phyloP scores from a whole-genome alignment of 1,139 yeast genomes.

The Hemisphaericaspora xylanilytica region DNA sequence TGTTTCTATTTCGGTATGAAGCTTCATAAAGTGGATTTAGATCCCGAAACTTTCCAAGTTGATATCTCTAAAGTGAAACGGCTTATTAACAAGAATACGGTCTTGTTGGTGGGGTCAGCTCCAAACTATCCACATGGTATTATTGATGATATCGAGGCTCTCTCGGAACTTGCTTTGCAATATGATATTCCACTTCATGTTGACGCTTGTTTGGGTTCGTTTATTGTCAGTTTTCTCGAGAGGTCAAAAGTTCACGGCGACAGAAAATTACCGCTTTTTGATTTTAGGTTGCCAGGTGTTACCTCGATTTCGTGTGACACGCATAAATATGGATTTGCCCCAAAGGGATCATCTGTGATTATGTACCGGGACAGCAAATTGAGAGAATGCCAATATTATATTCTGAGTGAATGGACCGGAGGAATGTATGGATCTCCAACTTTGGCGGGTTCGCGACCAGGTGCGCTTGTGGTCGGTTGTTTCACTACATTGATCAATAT shows the following conservation, averaged over 20 bases:
- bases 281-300: slow-evolving; percentile 89
- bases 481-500: slow-evolving; percentile 88
- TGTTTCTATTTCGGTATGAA: slow-evolving; percentile 87
- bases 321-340: slow-evolving; percentile 97
- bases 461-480: slow-evolving; percentile 94
- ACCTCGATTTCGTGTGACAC: slow-evolving; percentile 97
- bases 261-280: slow-evolving; percentile 59
- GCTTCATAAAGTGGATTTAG: slow-evolving; percentile 76
- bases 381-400: slow-evolving; percentile 80
- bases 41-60: slow-evolving; percentile 66
- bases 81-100: slow-evolving; percentile 74
- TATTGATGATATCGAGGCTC: slow-evolving; percentile 77
- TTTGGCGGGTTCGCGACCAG: slow-evolving; percentile 94
- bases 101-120: slow-evolving; percentile 85
- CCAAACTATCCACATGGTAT: slow-evolving; percentile 98
- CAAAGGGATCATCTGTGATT: slow-evolving; percentile 90
- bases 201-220: slow-evolving; percentile 94
- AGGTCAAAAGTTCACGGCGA: slow-evolving; percentile 55
- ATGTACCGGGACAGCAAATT: slow-evolving; percentile 74
- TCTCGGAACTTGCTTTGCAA: slow-evolving; percentile 63
- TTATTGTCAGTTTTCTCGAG: slow-evolving; percentile 77
- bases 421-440: slow-evolving; percentile 97
- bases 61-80: slow-evolving; percentile 60
- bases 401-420: slow-evolving; percentile 85
- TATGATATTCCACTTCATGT: slow-evolving; percentile 83